Conservation (phyloP, 345 rosid species). For the Bretschneidera sinensis region DNA sequence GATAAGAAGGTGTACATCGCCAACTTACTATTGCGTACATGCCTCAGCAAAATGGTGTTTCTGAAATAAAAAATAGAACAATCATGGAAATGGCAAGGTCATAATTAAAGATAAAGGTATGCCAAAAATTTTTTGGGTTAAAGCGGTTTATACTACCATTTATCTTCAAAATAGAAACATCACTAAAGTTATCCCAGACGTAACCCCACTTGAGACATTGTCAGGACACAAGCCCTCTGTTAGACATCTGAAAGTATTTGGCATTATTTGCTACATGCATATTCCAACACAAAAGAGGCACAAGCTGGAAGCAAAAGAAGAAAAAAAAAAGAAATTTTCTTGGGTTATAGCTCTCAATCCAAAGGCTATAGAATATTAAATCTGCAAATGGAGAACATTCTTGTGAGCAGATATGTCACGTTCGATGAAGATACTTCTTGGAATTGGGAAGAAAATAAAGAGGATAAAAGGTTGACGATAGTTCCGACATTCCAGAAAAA, state of each 20-base stretch:
- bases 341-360: background rate
- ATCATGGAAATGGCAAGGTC: slow-evolving; percentile 1
- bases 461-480: too few relatives aligned
- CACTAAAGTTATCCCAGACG: background rate
- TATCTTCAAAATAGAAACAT: background rate
- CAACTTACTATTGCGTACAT: background rate
- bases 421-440: slow-evolving; percentile 1
- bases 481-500: too few relatives aligned
- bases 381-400: background rate
- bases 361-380: background rate
- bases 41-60: background rate
- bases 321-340: background rate
- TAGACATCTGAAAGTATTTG: background rate
- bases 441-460: too few relatives aligned
- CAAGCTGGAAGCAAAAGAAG: background rate
- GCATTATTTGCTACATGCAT: background rate
- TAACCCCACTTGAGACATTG: slow-evolving; percentile 4
- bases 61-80: background rate
- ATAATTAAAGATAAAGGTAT: background rate
- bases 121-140: background rate
- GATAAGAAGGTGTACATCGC: background rate
- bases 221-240: background rate
- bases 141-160: background rate
- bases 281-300: background rate
- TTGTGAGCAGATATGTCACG: background rate